These are phyloP conservation scores for Podaxis sp. DNA, from an alignment of 768 basidiomycete species.

Conservation along the genomic window DNA sequence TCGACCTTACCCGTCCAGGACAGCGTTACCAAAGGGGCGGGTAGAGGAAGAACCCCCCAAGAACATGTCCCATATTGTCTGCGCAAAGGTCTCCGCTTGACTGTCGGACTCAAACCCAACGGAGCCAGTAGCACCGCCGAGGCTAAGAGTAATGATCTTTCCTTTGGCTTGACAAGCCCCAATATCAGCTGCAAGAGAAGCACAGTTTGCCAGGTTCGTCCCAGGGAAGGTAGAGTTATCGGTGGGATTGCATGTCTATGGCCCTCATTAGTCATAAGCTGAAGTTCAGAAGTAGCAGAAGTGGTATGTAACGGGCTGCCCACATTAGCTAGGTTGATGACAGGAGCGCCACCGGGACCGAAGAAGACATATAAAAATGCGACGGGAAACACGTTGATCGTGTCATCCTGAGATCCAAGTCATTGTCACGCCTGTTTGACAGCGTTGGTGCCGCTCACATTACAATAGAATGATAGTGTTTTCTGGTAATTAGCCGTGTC, in stretches of 20 bases:
- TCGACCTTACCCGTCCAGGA: slow-evolving; percentile 62
- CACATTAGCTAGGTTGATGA: slow-evolving; percentile 69
- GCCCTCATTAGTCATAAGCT: background rate
- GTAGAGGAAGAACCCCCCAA: slow-evolving; percentile 55
- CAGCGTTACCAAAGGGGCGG: slow-evolving; percentile 69
- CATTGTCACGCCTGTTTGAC: background rate
- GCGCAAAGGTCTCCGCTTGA: slow-evolving; percentile 57
- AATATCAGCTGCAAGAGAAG: slow-evolving; percentile 59
- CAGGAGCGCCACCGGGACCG: slow-evolving; percentile 57
- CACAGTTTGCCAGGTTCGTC: slow-evolving; percentile 60
- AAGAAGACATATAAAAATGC: slow-evolving; percentile 72
- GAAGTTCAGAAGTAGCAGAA: background rate
- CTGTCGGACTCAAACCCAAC: slow-evolving; percentile 58
- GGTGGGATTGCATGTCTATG: slow-evolving; percentile 59
- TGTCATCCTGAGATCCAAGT: slow-evolving; percentile 45
- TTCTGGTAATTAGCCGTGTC: slow-evolving; percentile 60
- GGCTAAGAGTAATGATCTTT: slow-evolving; percentile 56
- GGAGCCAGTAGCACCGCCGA: slow-evolving; percentile 62
- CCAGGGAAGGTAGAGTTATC: slow-evolving; percentile 60
- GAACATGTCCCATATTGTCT: slow-evolving; percentile 72
- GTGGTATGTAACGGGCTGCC: slow-evolving; percentile 13
- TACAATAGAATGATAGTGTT: slow-evolving; percentile 61
- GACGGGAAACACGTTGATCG: slow-evolving; percentile 66
- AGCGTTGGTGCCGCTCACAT: slow-evolving; percentile 31
- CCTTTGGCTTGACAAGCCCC: slow-evolving; percentile 62